Evolutionary conservation across 805 yeast genomes (phyloP), one percentile per base, ranked within the genome.

Genomic region (Middelhovenomyces tepae): DNA sequence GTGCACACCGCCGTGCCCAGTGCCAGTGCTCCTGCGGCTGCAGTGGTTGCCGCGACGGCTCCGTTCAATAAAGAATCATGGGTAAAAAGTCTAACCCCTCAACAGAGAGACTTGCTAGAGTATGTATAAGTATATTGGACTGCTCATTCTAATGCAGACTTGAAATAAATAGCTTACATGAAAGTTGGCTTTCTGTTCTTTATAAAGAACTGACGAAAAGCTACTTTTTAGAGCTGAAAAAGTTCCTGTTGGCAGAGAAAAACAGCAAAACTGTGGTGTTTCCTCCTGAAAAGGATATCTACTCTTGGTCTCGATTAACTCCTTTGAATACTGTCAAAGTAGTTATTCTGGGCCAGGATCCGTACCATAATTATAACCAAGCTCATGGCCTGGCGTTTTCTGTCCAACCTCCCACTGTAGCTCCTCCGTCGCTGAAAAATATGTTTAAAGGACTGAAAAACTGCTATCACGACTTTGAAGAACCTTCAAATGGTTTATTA

Each of bases 361-460:
- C 98, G 1, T 91, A 91, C 54, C 98, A 91, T 56, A 85, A 86
- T 54, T 57, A 58, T 46, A 81, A 82, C 53, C 98, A 91, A 56
- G 98, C 98, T 0, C 98, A 91, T 51, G 98, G 98, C 0, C 61
- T 91, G 18, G 97, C 98, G 3, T 91, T 91, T 47, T 81, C 93
- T 14, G 97, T 91, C 1, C 67, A 74, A 36, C 79, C 81, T 20
- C 94, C 95, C 1, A 77, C 85, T 1, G 73, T 75, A 1, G 80
- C 91, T 2, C 97, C 98, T 0, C 91, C 93, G 1, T 85, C 95
- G 1, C 62, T 91, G 37, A 65, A 72, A 31, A 91, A 91, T 52
- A 91, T 91, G 36, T 91, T 78, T 63, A 89, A 85, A 50, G 77
- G 84, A 13, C 57, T 91, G 9, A 58, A 65, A 33, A 65, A 60